Conservation (phyloP, 106 monocot species). For the Acorus gramineus region DNA sequence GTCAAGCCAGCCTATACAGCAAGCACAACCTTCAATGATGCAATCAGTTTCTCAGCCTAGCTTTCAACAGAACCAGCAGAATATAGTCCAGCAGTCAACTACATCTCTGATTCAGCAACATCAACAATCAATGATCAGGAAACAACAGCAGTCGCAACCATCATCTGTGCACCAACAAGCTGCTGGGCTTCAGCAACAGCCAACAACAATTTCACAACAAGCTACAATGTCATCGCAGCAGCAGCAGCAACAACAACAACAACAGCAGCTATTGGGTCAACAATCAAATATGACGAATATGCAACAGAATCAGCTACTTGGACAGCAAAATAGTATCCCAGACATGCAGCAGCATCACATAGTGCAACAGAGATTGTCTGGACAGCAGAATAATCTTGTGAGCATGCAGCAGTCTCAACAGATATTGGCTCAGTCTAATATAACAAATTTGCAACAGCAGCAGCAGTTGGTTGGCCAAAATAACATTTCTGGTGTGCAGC, state of each 20-base stretch:
- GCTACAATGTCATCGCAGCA: conserved; percentile 28
- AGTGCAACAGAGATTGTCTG: conserved; percentile 44
- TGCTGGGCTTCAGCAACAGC: conserved; percentile 39
- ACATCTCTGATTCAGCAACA: conserved; percentile 39
- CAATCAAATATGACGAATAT: conserved; percentile 41
- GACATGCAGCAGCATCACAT: conserved; percentile 43
- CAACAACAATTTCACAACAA: conserved; percentile 34
- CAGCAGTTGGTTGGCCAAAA: conserved; percentile 18
- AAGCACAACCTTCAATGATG: conserved; percentile 36
- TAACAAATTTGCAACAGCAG: conserved; percentile 45
- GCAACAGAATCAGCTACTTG: conserved; percentile 37
- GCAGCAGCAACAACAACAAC: conserved; percentile 47
- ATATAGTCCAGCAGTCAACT: conserved; percentile 42
- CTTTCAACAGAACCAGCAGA: conserved; percentile 56
- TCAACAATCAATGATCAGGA: conserved; percentile 40
- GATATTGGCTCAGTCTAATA: conserved; percentile 41
- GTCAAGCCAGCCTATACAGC: conserved; percentile 36
- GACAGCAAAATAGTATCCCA: conserved; percentile 44
- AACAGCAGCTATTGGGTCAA: conserved; percentile 40
- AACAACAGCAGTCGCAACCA: conserved; percentile 33
- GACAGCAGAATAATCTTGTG: conserved; percentile 52
- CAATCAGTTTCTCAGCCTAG: conserved; percentile 32
- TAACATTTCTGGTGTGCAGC: conserved; percentile 32
- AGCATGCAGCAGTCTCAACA: conserved; percentile 60
- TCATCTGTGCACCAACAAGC: conserved; percentile 35